Base-by-base conservation (phyloP, 805 yeast genomes). In the Kregervanrija delftensis region DNA sequence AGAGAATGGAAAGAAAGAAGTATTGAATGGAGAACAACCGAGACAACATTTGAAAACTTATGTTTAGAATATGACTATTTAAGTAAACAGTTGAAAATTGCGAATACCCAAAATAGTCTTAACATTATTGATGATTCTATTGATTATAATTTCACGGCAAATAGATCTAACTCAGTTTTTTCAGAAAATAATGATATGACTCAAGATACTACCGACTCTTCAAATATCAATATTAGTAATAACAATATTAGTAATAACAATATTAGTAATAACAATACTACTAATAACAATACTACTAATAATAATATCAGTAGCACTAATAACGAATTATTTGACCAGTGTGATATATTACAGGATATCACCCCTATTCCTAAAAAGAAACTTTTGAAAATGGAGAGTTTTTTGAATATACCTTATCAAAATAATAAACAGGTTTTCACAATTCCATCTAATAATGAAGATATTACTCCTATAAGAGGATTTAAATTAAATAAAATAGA, bases 31-130 rank as follows among this genome's bases (percentile, higher is more conserved):
- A 62, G 67, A 58, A 69, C 74, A 4, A 65, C 70, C 0, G 72
- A 69, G 42, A 71, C 75, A 2, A 72, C 76, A 3, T 55, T 70
- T 37, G 74, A 71, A 15, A 73, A 73, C 47, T 43, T 73, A 16
- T 60, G 61, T 33, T 52, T 67, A 39, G 77, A 73, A 48, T 72
- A 61, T 45, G 57, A 60, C 13, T 68, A 66, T 43, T 44, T 72
- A 9, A 58, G 44, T n/a, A 53, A 53, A 12, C 65, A 60, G 43
- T 43, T 58, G 10, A 37, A 38, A 17, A 37, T 52, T 6, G 56
- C 59, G 3, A 59, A 58, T 39, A 49, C 49, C 4, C 43, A 47
- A n/a, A 15, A 30, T 10, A 31, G 13, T 1, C 10, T 16, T 4
- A 38, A 40, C 31, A 15, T 16, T n/a, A 30, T 3, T 16, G 49